Evolutionary conservation across 2,329 filamentous ascomycete species (phyloP).

Genomic region (Pestalotiopsis fici): DNA sequence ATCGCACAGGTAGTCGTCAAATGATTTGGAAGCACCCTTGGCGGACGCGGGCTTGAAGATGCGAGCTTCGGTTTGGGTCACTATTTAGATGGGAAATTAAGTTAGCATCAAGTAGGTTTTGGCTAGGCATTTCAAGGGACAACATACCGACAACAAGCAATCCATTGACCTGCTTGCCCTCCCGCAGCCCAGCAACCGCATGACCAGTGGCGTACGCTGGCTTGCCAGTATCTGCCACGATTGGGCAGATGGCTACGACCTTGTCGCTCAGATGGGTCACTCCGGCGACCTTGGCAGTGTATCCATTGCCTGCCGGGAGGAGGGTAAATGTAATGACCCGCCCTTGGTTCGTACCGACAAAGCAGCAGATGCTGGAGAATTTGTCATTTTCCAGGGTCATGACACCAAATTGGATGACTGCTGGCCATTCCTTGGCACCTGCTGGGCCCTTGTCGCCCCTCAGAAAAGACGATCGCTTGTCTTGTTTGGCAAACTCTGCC

Average conservation of each 20-base stretch:
- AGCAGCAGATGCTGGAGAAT: conserved; percentile 91
- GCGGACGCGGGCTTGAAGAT: conserved; percentile 83
- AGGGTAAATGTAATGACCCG: conserved; percentile 90
- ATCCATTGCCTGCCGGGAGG: conserved; percentile 73
- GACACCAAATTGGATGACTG: conserved; percentile 85
- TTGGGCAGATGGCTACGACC: conserved; percentile 76
- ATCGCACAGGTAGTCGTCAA: conserved; percentile 82
- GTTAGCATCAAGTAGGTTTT: conserved; percentile 25
- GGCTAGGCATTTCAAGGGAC: not conserved
- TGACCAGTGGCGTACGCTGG: conserved; percentile 74
- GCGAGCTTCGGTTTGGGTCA: conserved; percentile 72
- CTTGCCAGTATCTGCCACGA: conserved; percentile 76
- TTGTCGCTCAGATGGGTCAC: conserved; percentile 65
- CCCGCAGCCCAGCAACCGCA: conserved; percentile 74
- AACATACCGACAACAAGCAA: conserved; percentile 71
- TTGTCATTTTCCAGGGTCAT: conserved; percentile 92
- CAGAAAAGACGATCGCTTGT: conserved; percentile 75
- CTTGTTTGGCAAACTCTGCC: conserved; percentile 72
- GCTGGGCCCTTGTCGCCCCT: conserved; percentile 52
- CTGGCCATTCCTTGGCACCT: conserved; percentile 70
- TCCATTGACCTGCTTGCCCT: conserved; percentile 75
- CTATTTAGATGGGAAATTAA: conserved; percentile 34
- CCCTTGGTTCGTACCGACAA: conserved; percentile 85
- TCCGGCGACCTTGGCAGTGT: conserved; percentile 73
- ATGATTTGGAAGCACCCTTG: conserved; percentile 91